Conservation (phyloP, 306 rosid genomes). For the Myrica gale region DNA sequence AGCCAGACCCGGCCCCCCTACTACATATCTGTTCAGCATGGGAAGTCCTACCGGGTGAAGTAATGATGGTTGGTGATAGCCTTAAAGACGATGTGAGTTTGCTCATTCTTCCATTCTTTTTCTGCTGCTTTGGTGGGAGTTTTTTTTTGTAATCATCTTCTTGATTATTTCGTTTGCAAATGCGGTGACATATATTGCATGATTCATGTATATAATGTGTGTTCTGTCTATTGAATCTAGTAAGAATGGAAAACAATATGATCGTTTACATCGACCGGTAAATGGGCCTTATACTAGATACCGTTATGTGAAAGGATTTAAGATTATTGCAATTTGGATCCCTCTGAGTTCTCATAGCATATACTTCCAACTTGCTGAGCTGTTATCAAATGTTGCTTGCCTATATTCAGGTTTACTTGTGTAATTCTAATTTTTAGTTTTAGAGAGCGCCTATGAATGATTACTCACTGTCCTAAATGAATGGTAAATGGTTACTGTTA, state of each 20-base stretch:
- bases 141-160: background rate
- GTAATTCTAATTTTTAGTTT: background rate
- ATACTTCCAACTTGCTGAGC: constrained; percentile 2
- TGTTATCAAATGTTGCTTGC: background rate
- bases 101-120: background rate
- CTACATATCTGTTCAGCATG: constrained; percentile 86
- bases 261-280: background rate
- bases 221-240: background rate
- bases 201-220: too few relatives aligned
- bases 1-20: constrained; percentile 86
- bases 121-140: background rate
- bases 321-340: background rate
- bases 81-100: constrained; percentile 85
- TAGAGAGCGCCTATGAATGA: background rate
- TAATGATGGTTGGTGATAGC: constrained; percentile 90
- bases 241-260: background rate
- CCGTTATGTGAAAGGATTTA: background rate
- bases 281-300: background rate
- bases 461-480: background rate
- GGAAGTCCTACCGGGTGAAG: constrained; percentile 82
- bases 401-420: background rate
- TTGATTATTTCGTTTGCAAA: background rate
- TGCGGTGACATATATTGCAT: background rate
- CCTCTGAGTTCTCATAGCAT: background rate
- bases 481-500: constrained; percentile 9